These are phyloP conservation scores for Vigna angularis DNA, from an alignment of 306 rosid species.

Conservation along the genomic window DNA sequence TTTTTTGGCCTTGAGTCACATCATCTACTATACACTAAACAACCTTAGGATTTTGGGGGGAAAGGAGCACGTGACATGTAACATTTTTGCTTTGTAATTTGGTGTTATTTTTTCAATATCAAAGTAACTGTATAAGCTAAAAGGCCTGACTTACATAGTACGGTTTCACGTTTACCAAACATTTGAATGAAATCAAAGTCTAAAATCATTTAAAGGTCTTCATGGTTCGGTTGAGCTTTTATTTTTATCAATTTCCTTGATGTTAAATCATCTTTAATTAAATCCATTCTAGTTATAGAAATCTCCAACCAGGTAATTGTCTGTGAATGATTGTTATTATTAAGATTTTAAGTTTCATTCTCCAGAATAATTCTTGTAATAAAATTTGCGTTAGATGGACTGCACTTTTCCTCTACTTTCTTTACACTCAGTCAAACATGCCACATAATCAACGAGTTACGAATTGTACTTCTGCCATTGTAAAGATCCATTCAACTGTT, in stretches of 20 bases:
- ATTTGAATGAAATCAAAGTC: slow-evolving; percentile 22
- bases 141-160: not conserved
- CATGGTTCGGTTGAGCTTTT: not conserved
- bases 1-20: slow-evolving; percentile 6
- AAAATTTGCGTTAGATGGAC: not conserved
- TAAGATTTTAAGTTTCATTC: not conserved
- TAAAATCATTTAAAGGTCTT: not conserved
- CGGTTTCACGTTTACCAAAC: slow-evolving; percentile 18
- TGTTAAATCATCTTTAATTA: not conserved
- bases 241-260: not conserved
- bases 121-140: slow-evolving; percentile 40
- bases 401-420: too few species aligned
- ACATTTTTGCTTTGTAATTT: slow-evolving; percentile 50
- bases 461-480: too few species aligned
- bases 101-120: slow-evolving; percentile 34
- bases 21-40: slow-evolving; percentile 20
- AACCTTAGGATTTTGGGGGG: slow-evolving; percentile 30
- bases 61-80: slow-evolving; percentile 45
- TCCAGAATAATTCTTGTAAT: not conserved
- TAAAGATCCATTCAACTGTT: too few species aligned
- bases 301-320: too few species aligned
- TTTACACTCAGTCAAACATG: not conserved
- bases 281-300: not conserved
- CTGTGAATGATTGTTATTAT: not conserved
- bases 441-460: not conserved